Conservation (phyloP, 2,329 filamentous ascomycete genomes). For the Microdochium nivale region DNA sequence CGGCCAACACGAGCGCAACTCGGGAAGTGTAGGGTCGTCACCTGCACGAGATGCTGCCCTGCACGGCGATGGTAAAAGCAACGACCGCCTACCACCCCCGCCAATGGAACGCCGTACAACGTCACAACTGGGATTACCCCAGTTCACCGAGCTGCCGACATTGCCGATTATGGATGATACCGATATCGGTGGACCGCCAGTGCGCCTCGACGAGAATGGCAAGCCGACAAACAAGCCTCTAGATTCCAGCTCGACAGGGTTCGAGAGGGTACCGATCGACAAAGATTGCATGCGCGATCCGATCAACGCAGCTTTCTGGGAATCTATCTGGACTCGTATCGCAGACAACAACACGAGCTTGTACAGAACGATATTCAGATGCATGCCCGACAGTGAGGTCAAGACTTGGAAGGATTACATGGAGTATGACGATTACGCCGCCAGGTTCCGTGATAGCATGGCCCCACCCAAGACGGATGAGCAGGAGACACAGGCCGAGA, state of each 20-base stretch:
- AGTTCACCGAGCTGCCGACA: conserved; percentile 60
- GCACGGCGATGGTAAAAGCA: conserved; percentile 22
- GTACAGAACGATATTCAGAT: conserved; percentile 88
- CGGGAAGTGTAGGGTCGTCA: neutral
- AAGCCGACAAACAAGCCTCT: conserved; percentile 34
- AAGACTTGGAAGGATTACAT: conserved; percentile 90
- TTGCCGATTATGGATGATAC: conserved; percentile 67
- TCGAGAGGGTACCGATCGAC: conserved; percentile 65
- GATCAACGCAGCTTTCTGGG: conserved; percentile 69
- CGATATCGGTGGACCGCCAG: conserved; percentile 70
- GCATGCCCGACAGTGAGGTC: conserved; percentile 94
- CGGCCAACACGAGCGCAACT: neutral
- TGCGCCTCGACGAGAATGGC: conserved; percentile 44
- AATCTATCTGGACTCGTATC: conserved; percentile 79
- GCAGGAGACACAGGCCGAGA: conserved; percentile 32
- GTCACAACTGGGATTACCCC: conserved; percentile 58
- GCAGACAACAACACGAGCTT: conserved; percentile 94
- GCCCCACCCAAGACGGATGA: conserved; percentile 48
- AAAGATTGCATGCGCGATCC: conserved; percentile 95
- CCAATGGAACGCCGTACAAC: conserved; percentile 53
- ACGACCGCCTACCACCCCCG: conserved; percentile 48
- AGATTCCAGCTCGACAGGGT: conserved; percentile 54
- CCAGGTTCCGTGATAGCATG: conserved; percentile 65
- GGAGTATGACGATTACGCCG: conserved; percentile 69
- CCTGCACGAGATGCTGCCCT: conserved; percentile 24